A percentile compares a stretch with the other conserved stretches of the same genome.
These are phyloP conservation scores for Skeletonema tropicum DNA, from an alignment of 108 stramenopile genomes.

Conservation along the genomic window DNA sequence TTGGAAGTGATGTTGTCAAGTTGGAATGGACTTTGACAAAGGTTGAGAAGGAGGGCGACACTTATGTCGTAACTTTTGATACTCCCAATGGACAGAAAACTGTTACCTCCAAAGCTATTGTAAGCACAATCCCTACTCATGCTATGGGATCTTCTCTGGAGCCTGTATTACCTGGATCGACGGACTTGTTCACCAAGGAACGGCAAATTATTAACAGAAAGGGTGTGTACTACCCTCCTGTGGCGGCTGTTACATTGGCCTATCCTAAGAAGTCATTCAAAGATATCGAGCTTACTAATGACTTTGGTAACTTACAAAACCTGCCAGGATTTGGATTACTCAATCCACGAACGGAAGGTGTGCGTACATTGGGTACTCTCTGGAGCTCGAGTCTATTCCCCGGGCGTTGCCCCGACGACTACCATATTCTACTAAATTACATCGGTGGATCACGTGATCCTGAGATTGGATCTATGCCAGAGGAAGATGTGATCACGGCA, in stretches of 20 bases:
- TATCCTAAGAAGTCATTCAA: constrained; percentile 93
- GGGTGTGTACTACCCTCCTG: constrained; percentile 93
- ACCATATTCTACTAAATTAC: constrained; percentile 91
- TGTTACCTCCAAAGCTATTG: constrained; percentile 69
- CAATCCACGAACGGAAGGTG: constrained; percentile 84
- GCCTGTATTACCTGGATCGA: constrained; percentile 79
- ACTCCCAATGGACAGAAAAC: constrained; percentile 68
- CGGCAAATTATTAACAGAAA: constrained; percentile 58
- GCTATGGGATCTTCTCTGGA: constrained; percentile 58
- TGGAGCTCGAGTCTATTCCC: constrained; percentile 95
- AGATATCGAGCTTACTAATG: constrained; percentile 80
- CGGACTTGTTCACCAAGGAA: constrained; percentile 68
- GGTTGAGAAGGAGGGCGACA: constrained; percentile 40
- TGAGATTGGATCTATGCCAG: constrained; percentile 80
- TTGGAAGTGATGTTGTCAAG: constrained; percentile 69
- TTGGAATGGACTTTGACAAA: constrained; percentile 76
- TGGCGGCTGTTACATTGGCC: constrained; percentile 91
- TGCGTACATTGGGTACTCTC: constrained; percentile 92
- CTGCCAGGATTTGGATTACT: constrained; percentile 93
- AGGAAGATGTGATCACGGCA: constrained; percentile 86
- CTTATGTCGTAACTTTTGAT: constrained; percentile 75
- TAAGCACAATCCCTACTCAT: constrained; percentile 86
- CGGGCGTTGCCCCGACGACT: constrained; percentile 85
- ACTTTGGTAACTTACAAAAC: constrained; percentile 72
- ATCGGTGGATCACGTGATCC: constrained; percentile 95